Evolutionary conservation across 352 stramenopile species (phyloP).

Genomic region (Phytophthora colocasiae): DNA sequence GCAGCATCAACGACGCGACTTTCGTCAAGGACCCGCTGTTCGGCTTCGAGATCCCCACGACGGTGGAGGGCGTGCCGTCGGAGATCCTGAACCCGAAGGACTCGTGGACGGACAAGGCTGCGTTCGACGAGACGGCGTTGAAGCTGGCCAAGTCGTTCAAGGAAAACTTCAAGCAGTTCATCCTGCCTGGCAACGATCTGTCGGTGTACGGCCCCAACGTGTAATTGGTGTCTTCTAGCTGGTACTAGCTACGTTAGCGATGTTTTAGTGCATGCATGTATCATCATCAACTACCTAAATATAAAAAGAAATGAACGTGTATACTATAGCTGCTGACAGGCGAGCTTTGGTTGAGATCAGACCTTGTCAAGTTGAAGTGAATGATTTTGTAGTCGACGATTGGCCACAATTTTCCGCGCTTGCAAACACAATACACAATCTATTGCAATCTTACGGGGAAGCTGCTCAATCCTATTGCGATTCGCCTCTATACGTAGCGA

Average conservation of each 20-base stretch:
- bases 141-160: slow-evolving; percentile 83
- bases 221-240: slow-evolving; percentile 32
- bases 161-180: slow-evolving; percentile 89
- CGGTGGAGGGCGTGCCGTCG: slow-evolving; percentile 69
- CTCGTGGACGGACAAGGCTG: slow-evolving; percentile 82
- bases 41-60: slow-evolving; percentile 72
- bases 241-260: background rate
- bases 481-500: too few relatives aligned
- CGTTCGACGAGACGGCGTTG: slow-evolving; percentile 74
- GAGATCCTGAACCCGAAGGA: slow-evolving; percentile 82
- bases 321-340: too few relatives aligned
- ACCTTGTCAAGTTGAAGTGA: slow-evolving; percentile 39
- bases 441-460: too few relatives aligned
- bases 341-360: too few relatives aligned
- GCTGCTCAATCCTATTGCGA: too few relatives aligned
- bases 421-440: too few relatives aligned
- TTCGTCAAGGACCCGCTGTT: slow-evolving; percentile 82
- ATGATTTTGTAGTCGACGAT: slow-evolving; percentile 1
- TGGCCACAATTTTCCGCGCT: too few relatives aligned
- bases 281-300: slow-evolving; percentile 5
- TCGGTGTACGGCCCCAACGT: slow-evolving; percentile 67
- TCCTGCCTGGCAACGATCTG: slow-evolving; percentile 77
- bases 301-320: slow-evolving; percentile 21
- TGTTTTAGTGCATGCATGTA: slow-evolving; percentile 23
- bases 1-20: slow-evolving; percentile 65